Evolutionary conservation across 768 basidiomycete genomes (phyloP), one percentile per base, ranked within the genome.

Genomic region (Naganishia onofrii): DNA sequence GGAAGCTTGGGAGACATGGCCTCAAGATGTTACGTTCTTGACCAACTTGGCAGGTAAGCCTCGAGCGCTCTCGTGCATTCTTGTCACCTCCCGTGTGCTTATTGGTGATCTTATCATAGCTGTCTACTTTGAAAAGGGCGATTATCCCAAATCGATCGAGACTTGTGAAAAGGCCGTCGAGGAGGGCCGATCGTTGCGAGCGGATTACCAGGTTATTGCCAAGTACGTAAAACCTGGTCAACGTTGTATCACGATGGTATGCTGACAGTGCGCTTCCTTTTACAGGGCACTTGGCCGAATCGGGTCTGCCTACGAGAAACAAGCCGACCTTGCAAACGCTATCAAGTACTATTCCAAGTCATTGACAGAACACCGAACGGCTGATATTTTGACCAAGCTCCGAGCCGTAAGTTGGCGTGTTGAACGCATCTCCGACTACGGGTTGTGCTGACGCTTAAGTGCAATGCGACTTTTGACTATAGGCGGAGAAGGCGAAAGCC

Each of bases 111-210:
- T 23, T 23, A 19, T 38, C 3, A 42, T 66, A 89, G 96, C 96
- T 68, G 93, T 88, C 9, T 90, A 94, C 82, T 93, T 93, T 76
- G 96, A 99, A 83, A 86, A 95, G 80, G 92, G 89, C 12, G 88
- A 98, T 42, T 97, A 89, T 76, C 90, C 92, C 82, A 89, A 91
- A 79, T 87, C 88, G 68, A 94, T 99, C 76, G 90, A 93, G 80
- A 87, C 88, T 0, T 94, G 92, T 80, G 89, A 96, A 77, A 94
- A 92, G 82, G 95, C 96, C n/a, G 90, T 92, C 53, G 96, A 98
- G 15, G 91, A 97, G 78, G 96, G 93, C 36, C 89, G 94, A 60
- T 78, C 93, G 86, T 78, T 93, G 51, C 89, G 93, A 60, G 91
- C 90, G 5, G 95, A 99, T 82, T 98, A 88, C 86, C 98, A 96